These are phyloP conservation scores for Nigrospora osmanthi DNA, from an alignment of 2,329 filamentous ascomycete genomes.

Conservation along the genomic window DNA sequence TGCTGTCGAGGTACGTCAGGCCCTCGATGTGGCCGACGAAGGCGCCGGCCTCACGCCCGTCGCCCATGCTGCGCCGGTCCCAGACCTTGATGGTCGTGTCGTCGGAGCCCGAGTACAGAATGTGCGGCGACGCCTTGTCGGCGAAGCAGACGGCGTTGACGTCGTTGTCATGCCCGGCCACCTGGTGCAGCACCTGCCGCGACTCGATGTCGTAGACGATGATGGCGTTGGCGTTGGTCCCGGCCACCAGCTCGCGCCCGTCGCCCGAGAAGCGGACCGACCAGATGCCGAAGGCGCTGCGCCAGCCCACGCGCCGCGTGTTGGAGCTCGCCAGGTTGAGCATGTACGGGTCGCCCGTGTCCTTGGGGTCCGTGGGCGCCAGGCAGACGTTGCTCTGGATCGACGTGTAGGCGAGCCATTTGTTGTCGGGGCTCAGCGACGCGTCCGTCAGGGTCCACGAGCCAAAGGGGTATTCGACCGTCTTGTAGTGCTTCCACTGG, in stretches of 20 bases:
- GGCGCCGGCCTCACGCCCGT: slow-evolving; percentile 61
- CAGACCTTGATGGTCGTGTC: slow-evolving; percentile 93
- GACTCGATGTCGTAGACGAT: slow-evolving; percentile 91
- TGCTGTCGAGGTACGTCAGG: slow-evolving; percentile 62
- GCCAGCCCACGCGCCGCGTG: slow-evolving; percentile 16
- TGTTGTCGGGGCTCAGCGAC: slow-evolving; percentile 83
- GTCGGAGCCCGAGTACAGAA: slow-evolving; percentile 92
- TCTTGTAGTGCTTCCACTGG: slow-evolving; percentile 94
- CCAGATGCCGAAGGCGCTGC: slow-evolving; percentile 61
- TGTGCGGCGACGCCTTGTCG: slow-evolving; percentile 80
- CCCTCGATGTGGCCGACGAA: slow-evolving; percentile 62
- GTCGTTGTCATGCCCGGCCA: slow-evolving; percentile 75
- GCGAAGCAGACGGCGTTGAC: slow-evolving; percentile 97
- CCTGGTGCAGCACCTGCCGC: slow-evolving; percentile 62
- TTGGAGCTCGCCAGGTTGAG: slow-evolving; percentile 59
- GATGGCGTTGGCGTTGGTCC: slow-evolving; percentile 70
- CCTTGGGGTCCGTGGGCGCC: slow-evolving; percentile 77
- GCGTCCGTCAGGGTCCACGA: slow-evolving; percentile 97
- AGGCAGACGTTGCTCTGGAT: slow-evolving; percentile 80
- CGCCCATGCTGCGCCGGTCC: slow-evolving; percentile 88
- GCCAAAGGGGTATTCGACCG: slow-evolving; percentile 74
- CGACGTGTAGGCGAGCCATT: slow-evolving; percentile 84
- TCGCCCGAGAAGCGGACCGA: slow-evolving; percentile 90
- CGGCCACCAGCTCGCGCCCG: slow-evolving; percentile 82
- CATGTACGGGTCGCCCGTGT: slow-evolving; percentile 69